phyloP scores from a whole-genome alignment of 257 asterid species.

The Parsonsia alboflavescens region DNA sequence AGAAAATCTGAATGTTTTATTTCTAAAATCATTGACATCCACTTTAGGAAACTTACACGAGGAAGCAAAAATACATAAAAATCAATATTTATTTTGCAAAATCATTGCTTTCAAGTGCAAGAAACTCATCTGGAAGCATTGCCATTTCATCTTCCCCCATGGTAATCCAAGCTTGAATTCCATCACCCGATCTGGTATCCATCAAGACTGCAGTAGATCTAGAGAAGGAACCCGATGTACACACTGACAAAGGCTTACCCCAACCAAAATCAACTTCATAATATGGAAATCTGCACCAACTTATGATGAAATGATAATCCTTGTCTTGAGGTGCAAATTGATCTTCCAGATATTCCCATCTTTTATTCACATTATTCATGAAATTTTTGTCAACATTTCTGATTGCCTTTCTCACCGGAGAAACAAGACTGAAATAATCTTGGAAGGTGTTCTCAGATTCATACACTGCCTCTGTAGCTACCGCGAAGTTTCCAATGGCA shows the following conservation, averaged over 20 bases:
- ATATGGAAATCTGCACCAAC: constrained; percentile 26
- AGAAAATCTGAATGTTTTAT: too few species aligned
- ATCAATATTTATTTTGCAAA: neutral
- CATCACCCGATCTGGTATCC: neutral
- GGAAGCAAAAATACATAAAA: too few species aligned
- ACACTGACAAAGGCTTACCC: constrained; percentile 23
- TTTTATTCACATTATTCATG: neutral
- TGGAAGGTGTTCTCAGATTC: neutral
- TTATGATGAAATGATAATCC: constrained; percentile 12
- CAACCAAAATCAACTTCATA: constrained; percentile 30
- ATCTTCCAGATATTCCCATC: too few species aligned
- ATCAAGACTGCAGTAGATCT: neutral
- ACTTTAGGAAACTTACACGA: too few species aligned
- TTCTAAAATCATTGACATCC: too few species aligned
- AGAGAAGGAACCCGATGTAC: neutral
- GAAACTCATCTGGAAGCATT: neutral
- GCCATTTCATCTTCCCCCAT: neutral
- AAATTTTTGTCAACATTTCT: constrained; percentile 3
- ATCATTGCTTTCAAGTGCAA: neutral
- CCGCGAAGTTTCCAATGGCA: constrained; percentile 19
- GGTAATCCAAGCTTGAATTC: constrained; percentile 5
- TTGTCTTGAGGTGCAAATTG: neutral
- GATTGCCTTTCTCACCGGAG: constrained; percentile 2
- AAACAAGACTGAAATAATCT: neutral
- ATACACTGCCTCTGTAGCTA: neutral